phyloP scores from a whole-genome alignment of 306 rosid genomes.

The Cucumis hystrix region DNA sequence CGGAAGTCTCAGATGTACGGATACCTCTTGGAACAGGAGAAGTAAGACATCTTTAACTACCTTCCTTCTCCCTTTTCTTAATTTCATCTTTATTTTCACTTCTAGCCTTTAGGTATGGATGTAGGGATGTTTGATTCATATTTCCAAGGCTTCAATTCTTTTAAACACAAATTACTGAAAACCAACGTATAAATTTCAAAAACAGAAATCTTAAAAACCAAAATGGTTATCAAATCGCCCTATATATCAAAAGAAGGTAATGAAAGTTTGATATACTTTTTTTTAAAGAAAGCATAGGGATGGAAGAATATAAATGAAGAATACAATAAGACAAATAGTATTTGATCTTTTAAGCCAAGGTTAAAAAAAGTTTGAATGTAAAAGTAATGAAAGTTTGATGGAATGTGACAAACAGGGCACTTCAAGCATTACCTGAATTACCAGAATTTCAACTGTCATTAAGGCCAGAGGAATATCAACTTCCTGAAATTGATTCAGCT shows the following conservation, averaged over 20 bases:
- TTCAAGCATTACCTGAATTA: slow-evolving; percentile 66
- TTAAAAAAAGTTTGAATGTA: neutral
- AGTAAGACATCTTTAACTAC: slow-evolving; percentile 29
- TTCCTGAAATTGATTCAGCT: slow-evolving; percentile 54
- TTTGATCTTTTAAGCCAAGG: neutral
- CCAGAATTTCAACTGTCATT: slow-evolving; percentile 87
- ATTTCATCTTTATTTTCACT: neutral
- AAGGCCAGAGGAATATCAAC: slow-evolving; percentile 63
- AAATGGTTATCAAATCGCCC: too few species aligned
- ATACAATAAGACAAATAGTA: too few species aligned
- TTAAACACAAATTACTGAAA: neutral
- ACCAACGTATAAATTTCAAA: neutral
- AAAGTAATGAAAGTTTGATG: neutral
- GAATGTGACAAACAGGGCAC: slow-evolving; percentile 39
- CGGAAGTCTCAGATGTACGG: slow-evolving; percentile 81
- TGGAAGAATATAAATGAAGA: too few species aligned
- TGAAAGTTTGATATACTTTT: too few species aligned
- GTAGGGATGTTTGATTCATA: neutral
- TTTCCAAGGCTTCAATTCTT: neutral
- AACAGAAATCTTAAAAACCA: too few species aligned
- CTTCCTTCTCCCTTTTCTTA: neutral
- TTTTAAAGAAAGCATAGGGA: too few species aligned
- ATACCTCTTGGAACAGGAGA: slow-evolving; percentile 72
- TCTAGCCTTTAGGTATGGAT: neutral
- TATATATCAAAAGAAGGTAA: too few species aligned